These are phyloP conservation scores for Trichocomaceae sp. DNA, from an alignment of 2,329 filamentous ascomycete species.

Conservation along the genomic window DNA sequence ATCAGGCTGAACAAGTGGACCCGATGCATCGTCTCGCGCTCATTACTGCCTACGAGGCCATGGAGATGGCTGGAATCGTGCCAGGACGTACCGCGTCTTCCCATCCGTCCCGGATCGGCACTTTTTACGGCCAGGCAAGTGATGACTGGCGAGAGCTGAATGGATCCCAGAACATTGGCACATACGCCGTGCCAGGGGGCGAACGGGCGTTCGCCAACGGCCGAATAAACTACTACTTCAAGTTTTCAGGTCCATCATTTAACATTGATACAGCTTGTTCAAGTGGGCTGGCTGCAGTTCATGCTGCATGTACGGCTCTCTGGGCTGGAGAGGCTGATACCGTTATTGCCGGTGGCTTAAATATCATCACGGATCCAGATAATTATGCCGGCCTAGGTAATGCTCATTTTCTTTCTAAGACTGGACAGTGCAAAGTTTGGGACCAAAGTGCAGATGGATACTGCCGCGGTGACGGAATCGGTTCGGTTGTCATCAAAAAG, in stretches of 20 bases:
- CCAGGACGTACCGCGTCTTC: constrained; percentile 62
- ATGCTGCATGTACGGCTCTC: constrained; percentile 58
- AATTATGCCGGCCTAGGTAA: constrained; percentile 69
- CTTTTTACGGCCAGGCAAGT: constrained; percentile 60
- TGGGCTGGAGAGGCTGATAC: constrained; percentile 74
- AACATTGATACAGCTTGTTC: constrained; percentile 67
- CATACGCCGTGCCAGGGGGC: constrained; percentile 57
- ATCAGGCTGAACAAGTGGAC: constrained; percentile 69
- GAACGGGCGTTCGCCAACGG: constrained; percentile 22
- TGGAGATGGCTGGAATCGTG: constrained; percentile 70
- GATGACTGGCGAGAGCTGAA: constrained; percentile 61
- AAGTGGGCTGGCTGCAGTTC: constrained; percentile 59
- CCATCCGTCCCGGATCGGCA: constrained; percentile 55
- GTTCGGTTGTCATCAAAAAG: constrained; percentile 68
- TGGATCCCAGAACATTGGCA: constrained; percentile 60
- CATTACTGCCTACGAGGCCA: constrained; percentile 66
- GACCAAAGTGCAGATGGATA: constrained; percentile 76
- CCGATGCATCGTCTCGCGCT: constrained; percentile 70
- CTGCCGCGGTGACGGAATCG: constrained; percentile 70
- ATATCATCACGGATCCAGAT: constrained; percentile 70
- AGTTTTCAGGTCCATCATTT: constrained; percentile 60
- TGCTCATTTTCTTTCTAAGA: constrained; percentile 68
- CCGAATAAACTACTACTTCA: constrained; percentile 63
- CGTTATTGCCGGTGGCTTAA: constrained; percentile 68
- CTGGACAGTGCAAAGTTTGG: constrained; percentile 69